These are phyloP conservation scores for Hymenoscyphus infarciens DNA, from an alignment of 2,329 filamentous ascomycete species.

Conservation along the genomic window DNA sequence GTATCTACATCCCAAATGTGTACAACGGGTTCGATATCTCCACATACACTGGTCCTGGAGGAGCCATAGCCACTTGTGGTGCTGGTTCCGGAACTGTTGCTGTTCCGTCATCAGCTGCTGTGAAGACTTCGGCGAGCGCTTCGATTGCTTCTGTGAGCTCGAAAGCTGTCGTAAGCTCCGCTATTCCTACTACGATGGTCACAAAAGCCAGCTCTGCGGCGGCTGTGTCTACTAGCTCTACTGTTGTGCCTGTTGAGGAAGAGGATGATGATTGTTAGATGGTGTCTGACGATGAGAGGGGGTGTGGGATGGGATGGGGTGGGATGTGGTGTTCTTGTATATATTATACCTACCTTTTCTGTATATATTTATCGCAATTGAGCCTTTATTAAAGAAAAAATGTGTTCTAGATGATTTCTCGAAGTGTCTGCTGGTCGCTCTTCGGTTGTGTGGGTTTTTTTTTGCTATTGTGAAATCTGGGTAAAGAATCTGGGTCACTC, in stretches of 20 bases:
- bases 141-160: background rate
- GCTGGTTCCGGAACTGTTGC: background rate
- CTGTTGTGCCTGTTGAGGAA: background rate
- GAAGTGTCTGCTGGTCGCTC: too few species aligned
- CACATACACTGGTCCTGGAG: slow-evolving; percentile 26
- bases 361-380: background rate
- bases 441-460: too few species aligned
- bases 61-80: slow-evolving; percentile 21
- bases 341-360: background rate
- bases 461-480: too few species aligned
- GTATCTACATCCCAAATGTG: slow-evolving; percentile 27
- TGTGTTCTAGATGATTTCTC: too few species aligned
- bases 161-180: background rate
- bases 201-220: background rate
- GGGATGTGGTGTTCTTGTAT: background rate
- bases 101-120: background rate
- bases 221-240: background rate
- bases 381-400: background rate
- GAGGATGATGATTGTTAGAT: background rate
- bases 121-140: background rate
- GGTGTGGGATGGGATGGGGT: too few species aligned
- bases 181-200: background rate
- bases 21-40: slow-evolving; percentile 25
- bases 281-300: background rate
- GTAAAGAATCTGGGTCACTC: too few species aligned